phyloP scores from a whole-genome alignment of 2,329 filamentous ascomycete genomes.

The Cercospora sp. region DNA sequence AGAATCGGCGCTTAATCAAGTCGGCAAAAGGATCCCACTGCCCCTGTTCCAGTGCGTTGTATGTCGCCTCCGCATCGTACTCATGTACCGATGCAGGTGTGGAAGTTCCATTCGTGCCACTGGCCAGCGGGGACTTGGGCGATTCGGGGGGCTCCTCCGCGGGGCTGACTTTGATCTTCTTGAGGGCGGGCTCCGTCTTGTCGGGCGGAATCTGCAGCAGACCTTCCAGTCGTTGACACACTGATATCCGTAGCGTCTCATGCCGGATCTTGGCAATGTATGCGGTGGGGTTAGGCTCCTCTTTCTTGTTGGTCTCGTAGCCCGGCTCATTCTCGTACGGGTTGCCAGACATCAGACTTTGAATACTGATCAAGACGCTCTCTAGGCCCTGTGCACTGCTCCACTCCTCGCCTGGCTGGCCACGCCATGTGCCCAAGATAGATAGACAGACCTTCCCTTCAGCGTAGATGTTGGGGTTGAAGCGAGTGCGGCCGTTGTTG shows the following conservation, averaged over 20 bases:
- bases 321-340: constrained; percentile 84
- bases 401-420: constrained; percentile 90
- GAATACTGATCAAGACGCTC: constrained; percentile 91
- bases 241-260: constrained; percentile 80
- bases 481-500: constrained; percentile 81
- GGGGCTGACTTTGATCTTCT: constrained; percentile 25
- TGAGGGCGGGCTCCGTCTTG: constrained; percentile 21
- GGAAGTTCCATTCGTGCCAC: constrained; percentile 19
- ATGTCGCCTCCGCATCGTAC: constrained; percentile 44
- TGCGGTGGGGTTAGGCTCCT: constrained; percentile 29
- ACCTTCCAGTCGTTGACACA: constrained; percentile 81
- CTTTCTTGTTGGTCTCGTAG: constrained; percentile 60
- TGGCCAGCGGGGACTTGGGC: constrained; percentile 15
- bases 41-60: constrained; percentile 37
- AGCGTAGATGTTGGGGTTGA: constrained; percentile 96
- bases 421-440: constrained; percentile 77
- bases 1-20: constrained; percentile 82
- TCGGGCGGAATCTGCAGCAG: constrained; percentile 64
- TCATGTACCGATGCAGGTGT: constrained; percentile 36
- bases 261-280: constrained; percentile 71
- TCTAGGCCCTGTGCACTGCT: constrained; percentile 93
- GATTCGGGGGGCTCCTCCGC: constrained; percentile 12
- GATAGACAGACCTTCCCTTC: constrained; percentile 89
- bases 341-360: constrained; percentile 85
- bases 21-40: constrained; percentile 87